Evolutionary conservation across 2,329 filamentous ascomycete genomes (phyloP), one percentile per base, ranked within the genome.

Genomic region (Penicillium sp.): DNA sequence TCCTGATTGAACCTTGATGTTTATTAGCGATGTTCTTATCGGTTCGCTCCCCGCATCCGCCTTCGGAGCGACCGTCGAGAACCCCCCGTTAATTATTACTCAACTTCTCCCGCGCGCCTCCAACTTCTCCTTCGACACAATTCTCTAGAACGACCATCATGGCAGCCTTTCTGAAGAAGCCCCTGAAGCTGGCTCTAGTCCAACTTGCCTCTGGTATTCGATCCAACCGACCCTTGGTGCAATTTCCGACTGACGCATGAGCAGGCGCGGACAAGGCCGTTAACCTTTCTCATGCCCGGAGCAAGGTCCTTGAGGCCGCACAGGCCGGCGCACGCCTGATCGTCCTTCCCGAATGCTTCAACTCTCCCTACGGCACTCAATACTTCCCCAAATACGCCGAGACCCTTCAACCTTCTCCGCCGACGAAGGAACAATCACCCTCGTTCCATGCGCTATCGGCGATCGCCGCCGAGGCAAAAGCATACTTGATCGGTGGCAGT

Each of bases 271-370:
- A 96, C 77, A 99, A 99, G 77, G 69, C 85, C 10, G 81, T 81
- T 60, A 99, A 99, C 75, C 89, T 99, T 57, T 69, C 80, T 20
- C 87, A 87, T 69, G 92, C 94, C 11, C 87, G 89, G 51, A 79
- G 81, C 39, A 92, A 94, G 69, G 91, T 97, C 52, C 81, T 90
- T 56, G 86, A 90, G 70, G 92, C 94, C 5, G 87, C 90, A 22
- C 72, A 77, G 24, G 77, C 77, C 3, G 92, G 92, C 61, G 90
- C 92, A 54, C 85, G 88, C 51, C 85, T 99, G 53, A 86, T 97
- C 59, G 90, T 97, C 30, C 83, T 99, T 16, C 94, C 94, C 31
- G 94, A 99, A 77, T 99, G 94, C 80, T 99, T 99, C 84, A 99
- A 99, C 79, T 95, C 89, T 38, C 94, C 94, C 8, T 99, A 99